A percentile compares a stretch with the other conserved stretches of the same genome.
These are phyloP conservation scores for Agaricus blazei DNA, from an alignment of 768 basidiomycete genomes.

Conservation along the genomic window DNA sequence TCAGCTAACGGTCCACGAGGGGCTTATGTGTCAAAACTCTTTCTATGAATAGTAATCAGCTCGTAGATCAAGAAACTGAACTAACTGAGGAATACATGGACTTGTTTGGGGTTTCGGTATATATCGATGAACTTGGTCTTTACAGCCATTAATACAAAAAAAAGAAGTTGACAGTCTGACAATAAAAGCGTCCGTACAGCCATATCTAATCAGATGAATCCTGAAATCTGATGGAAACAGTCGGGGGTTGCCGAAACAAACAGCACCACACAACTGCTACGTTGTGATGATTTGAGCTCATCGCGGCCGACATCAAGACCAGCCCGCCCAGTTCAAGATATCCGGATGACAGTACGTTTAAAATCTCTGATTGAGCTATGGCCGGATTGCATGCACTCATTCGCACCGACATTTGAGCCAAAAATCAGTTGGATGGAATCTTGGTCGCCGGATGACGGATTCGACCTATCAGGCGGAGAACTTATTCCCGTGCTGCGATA, in stretches of 20 bases:
- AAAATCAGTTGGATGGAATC: conserved; percentile 8
- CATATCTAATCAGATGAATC: background rate
- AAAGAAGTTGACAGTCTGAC: too few species aligned
- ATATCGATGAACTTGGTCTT: too few species aligned
- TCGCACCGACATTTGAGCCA: background rate
- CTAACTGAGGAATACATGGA: background rate
- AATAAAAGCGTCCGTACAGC: too few species aligned
- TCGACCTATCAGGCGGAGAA: background rate
- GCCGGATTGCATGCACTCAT: background rate
- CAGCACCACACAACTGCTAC: background rate
- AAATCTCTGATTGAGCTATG: background rate
- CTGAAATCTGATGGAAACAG: background rate
- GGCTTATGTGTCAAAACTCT: background rate
- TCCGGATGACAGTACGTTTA: conserved; percentile 8
- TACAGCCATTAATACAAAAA: too few species aligned
- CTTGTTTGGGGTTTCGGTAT: too few species aligned
- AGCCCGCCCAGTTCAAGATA: conserved; percentile 8
- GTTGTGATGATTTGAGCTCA: background rate
- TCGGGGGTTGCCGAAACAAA: conserved; percentile 4
- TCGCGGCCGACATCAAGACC: conserved; percentile 6
- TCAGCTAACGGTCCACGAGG: too few species aligned
- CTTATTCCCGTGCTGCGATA: background rate
- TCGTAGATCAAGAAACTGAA: background rate
- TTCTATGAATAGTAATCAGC: background rate
- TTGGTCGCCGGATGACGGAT: conserved; percentile 4